Evolutionary conservation across 257 asterid species (phyloP).

Genomic region (Haberlea rhodopensis): DNA sequence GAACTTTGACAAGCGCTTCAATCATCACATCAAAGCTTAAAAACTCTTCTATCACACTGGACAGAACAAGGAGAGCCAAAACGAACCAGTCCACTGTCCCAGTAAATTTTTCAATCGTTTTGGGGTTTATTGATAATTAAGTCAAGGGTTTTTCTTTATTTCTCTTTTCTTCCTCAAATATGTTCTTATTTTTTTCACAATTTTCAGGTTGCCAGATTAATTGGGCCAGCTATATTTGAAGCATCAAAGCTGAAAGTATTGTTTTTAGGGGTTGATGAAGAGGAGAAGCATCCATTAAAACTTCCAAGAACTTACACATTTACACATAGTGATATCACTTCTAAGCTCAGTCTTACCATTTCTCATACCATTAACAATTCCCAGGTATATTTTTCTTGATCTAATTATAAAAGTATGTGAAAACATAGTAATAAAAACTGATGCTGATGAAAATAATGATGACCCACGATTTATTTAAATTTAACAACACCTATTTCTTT

Average conservation of each 20-base stretch:
- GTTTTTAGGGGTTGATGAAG: slow-evolving; percentile 46
- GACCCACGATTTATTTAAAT: no score
- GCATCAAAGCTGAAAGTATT: slow-evolving; percentile 53
- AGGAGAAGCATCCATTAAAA: slow-evolving; percentile 47
- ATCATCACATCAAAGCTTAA: slow-evolving; percentile 33
- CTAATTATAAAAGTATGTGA: no score
- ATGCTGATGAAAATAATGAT: no score
- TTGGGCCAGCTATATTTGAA: slow-evolving; percentile 31
- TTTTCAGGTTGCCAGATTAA: background rate
- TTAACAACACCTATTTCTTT: no score
- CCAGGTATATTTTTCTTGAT: background rate
- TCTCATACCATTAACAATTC: background rate
- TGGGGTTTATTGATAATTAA: background rate
- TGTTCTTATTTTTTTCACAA: background rate
- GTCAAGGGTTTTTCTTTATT: background rate
- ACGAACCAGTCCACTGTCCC: slow-evolving; percentile 35
- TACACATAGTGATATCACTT: slow-evolving; percentile 54
- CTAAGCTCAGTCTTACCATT: slow-evolving; percentile 49
- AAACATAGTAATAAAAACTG: no score
- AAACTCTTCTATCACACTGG: slow-evolving; percentile 12
- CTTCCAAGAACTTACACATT: slow-evolving; percentile 53
- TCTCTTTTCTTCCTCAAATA: background rate
- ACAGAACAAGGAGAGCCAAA: slow-evolving; percentile 32
- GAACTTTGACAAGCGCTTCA: slow-evolving; percentile 33
- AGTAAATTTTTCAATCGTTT: slow-evolving; percentile 23